phyloP scores from a whole-genome alignment of 1,284 basidiomycete species.

The Ganoderma resinaceum region DNA sequence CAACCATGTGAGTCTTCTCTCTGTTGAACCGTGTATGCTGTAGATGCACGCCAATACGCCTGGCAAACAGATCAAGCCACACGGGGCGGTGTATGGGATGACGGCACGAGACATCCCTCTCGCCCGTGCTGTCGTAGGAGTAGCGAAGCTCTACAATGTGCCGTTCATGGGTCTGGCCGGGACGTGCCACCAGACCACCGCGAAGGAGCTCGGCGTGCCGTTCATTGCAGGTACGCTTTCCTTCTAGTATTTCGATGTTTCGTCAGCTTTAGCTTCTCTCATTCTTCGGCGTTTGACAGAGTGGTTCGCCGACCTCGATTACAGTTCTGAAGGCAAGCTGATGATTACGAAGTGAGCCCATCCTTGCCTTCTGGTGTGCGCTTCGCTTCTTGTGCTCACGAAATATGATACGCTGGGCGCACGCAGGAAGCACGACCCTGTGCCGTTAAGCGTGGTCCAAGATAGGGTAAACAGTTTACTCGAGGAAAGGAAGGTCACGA shows the following conservation, averaged over 20 bases:
- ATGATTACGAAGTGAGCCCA: constrained; percentile 60
- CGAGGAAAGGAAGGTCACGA: constrained; percentile 46
- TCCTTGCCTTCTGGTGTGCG: neutral
- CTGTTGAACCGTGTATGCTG: too few species aligned
- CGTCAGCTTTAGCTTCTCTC: neutral
- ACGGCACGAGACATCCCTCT: constrained; percentile 58
- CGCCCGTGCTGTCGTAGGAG: constrained; percentile 56
- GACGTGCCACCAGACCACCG: constrained; percentile 61
- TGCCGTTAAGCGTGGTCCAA: constrained; percentile 50
- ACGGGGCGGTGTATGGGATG: constrained; percentile 66
- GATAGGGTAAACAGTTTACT: constrained; percentile 47
- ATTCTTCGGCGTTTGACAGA: constrained; percentile 43
- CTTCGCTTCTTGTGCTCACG: neutral
- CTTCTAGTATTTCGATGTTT: neutral
- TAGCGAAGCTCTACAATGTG: constrained; percentile 57
- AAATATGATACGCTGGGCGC: neutral
- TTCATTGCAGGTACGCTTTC: constrained; percentile 60
- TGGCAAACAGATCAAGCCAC: constrained; percentile 53
- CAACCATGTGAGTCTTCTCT: constrained; percentile 52
- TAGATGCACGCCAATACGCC: too few species aligned
- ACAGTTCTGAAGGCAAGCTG: constrained; percentile 58
- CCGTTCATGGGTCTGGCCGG: constrained; percentile 68
- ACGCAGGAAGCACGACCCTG: constrained; percentile 57
- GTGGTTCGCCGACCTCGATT: constrained; percentile 70
- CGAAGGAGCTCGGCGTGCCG: constrained; percentile 55